Conservation (phyloP, 2,329 filamentous ascomycete species). For the Sporothrix schenckii region DNA sequence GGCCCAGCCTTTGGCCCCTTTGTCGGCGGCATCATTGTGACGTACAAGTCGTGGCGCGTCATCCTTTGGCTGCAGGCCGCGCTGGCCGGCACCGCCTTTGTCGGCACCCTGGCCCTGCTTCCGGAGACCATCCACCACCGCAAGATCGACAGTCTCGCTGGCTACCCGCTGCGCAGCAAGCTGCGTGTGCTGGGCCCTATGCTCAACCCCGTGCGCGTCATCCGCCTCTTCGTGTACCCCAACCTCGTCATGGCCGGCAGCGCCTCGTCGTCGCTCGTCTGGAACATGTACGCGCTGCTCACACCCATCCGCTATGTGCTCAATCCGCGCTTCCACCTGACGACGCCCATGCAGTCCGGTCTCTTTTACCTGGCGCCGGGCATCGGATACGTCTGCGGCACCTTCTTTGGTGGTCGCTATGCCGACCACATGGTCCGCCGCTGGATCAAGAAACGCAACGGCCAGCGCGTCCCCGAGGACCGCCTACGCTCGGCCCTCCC, state of each 20-base stretch:
- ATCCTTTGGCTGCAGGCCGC: slow-evolving; percentile 73
- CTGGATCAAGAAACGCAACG: slow-evolving; percentile 58
- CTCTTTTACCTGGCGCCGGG: slow-evolving; percentile 73
- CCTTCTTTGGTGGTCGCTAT: slow-evolving; percentile 69
- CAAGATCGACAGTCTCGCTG: slow-evolving; percentile 58
- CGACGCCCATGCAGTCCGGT: slow-evolving; percentile 63
- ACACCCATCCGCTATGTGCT: slow-evolving; percentile 71
- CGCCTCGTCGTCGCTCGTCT: slow-evolving; percentile 63
- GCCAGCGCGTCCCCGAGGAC: slow-evolving; percentile 68
- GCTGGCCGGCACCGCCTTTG: slow-evolving; percentile 59
- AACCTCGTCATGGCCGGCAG: slow-evolving; percentile 64
- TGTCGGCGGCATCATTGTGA: slow-evolving; percentile 70
- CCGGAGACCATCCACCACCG: slow-evolving; percentile 69
- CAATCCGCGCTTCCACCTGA: slow-evolving; percentile 69
- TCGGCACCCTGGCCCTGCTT: slow-evolving; percentile 61
- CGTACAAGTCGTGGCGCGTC: slow-evolving; percentile 65
- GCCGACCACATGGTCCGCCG: slow-evolving; percentile 66
- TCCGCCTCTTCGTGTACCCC: slow-evolving; percentile 63
- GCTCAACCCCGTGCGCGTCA: slow-evolving; percentile 62
- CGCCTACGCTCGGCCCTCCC: slow-evolving; percentile 63
- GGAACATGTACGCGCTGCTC: slow-evolving; percentile 71
- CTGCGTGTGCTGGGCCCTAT: slow-evolving; percentile 58
- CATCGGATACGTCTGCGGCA: slow-evolving; percentile 66
- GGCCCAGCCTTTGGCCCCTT: slow-evolving; percentile 67
- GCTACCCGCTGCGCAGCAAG: slow-evolving; percentile 50